Evolutionary conservation across 371 early-diverging fungal genomes (phyloP).

Genomic region (Dinochytrium kinnereticum): DNA sequence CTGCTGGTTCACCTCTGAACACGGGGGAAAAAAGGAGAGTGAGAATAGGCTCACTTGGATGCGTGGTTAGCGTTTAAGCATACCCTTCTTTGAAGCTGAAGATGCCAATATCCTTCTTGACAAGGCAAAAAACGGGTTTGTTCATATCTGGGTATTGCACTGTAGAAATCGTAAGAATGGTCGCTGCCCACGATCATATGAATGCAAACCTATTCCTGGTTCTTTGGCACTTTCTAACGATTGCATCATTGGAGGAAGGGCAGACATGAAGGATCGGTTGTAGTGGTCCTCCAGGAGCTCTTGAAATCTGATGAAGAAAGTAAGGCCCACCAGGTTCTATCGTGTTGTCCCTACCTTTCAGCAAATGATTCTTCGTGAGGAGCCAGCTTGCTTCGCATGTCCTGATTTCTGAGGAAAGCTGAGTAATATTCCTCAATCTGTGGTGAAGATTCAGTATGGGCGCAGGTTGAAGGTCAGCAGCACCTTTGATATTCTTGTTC

Average conservation of each 20-base stretch:
- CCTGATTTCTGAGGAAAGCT: slow-evolving; percentile 20
- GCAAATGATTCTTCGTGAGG: slow-evolving; percentile 38
- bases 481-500: neutral
- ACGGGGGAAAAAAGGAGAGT: neutral
- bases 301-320: neutral
- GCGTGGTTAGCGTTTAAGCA: neutral
- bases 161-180: too few species aligned
- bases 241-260: neutral
- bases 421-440: slow-evolving; percentile 42
- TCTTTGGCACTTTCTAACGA: neutral
- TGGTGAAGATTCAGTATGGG: too few species aligned
- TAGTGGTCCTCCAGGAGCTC: neutral
- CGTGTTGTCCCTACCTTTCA: slow-evolving; percentile 27
- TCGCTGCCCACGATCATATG: neutral
- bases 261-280: neutral
- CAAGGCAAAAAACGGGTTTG: neutral
- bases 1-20: neutral
- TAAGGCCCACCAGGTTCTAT: neutral
- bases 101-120: neutral
- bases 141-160: neutral
- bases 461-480: too few species aligned
- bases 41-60: neutral
- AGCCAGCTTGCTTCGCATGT: slow-evolving; percentile 26
- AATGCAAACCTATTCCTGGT: neutral
- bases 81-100: neutral